These are phyloP conservation scores for Trichosanthes truncata DNA, from an alignment of 306 rosid species.

Conservation along the genomic window DNA sequence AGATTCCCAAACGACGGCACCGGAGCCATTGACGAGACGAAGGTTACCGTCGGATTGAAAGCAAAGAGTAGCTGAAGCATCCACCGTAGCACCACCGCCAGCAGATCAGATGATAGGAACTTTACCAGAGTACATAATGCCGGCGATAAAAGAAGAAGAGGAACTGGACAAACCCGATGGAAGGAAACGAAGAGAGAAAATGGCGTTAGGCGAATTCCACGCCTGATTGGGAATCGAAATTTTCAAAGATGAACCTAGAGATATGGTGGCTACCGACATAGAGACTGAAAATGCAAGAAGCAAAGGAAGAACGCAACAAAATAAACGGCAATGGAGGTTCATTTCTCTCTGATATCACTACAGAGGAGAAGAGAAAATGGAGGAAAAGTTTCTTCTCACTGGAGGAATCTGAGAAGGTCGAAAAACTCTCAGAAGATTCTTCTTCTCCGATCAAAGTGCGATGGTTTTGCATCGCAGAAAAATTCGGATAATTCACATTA, in stretches of 20 bases:
- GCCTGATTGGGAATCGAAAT: constrained; percentile 27
- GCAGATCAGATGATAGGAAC: constrained; percentile 49
- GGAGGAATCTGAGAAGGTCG: background rate
- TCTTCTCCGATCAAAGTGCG: background rate
- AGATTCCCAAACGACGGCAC: constrained; percentile 43
- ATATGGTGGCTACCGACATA: constrained; percentile 6
- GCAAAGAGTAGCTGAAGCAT: constrained; percentile 32
- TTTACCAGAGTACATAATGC: constrained; percentile 38
- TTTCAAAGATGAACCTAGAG: constrained; percentile 34
- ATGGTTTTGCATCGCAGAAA: background rate
- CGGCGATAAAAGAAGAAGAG: constrained; percentile 36
- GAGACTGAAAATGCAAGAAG: background rate
- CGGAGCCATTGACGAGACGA: constrained; percentile 48
- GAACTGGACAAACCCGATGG: constrained; percentile 8
- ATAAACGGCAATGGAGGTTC: background rate
- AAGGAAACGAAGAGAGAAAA: constrained; percentile 41
- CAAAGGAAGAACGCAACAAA: background rate
- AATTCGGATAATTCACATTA: background rate
- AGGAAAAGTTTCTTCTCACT: background rate
- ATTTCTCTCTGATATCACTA: background rate
- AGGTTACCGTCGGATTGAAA: constrained; percentile 44
- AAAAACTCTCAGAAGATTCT: background rate
- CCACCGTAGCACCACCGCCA: constrained; percentile 25
- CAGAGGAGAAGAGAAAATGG: background rate
- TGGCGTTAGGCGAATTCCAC: constrained; percentile 31